Percentiles rank a stretch among this genome's conserved stretches.
Conservation (phyloP, 345 rosid genomes). For the Theobroma cacao region DNA sequence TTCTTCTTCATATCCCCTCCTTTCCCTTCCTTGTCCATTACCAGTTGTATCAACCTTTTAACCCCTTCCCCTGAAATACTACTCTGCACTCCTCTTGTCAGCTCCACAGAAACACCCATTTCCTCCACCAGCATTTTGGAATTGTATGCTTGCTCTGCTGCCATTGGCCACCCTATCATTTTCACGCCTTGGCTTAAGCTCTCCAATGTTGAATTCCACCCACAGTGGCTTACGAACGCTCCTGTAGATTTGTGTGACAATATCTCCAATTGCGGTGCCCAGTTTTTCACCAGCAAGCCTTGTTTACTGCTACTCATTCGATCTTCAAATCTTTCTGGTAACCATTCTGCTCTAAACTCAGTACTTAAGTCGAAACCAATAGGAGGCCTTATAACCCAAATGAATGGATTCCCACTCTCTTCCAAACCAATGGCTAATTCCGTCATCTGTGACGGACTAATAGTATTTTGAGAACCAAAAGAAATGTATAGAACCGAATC, state of each 20-base stretch:
- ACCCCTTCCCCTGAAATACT: constrained; percentile 14
- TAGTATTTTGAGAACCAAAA: constrained; percentile 54
- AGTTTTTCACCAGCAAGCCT: constrained; percentile 41
- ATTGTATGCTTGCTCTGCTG: constrained; percentile 46
- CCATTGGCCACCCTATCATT: constrained; percentile 57
- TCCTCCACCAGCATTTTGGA: constrained; percentile 53
- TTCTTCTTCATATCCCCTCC: constrained; percentile 42
- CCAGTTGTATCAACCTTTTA: constrained; percentile 34
- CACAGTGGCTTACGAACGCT: constrained; percentile 51
- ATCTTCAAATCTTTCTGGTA: constrained; percentile 45
- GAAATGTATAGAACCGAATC: constrained; percentile 44
- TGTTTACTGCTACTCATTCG: constrained; percentile 10
- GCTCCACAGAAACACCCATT: constrained; percentile 45
- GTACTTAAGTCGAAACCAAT: constrained; percentile 35
- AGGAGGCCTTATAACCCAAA: constrained; percentile 55
- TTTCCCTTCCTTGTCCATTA: constrained; percentile 32
- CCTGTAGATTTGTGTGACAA: constrained; percentile 41
- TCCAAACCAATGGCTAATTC: constrained; percentile 46
- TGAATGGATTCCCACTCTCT: constrained; percentile 34
- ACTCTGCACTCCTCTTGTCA: constrained; percentile 36
- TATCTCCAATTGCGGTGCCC: constrained; percentile 58
- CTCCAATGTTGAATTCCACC: constrained; percentile 58
- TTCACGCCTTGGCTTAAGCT: constrained; percentile 56
- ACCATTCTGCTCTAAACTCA: constrained; percentile 42
- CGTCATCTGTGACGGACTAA: constrained; percentile 41